These are phyloP conservation scores for Pleurotus tuoliensis DNA, from an alignment of 768 basidiomycete species.

Conservation along the genomic window DNA sequence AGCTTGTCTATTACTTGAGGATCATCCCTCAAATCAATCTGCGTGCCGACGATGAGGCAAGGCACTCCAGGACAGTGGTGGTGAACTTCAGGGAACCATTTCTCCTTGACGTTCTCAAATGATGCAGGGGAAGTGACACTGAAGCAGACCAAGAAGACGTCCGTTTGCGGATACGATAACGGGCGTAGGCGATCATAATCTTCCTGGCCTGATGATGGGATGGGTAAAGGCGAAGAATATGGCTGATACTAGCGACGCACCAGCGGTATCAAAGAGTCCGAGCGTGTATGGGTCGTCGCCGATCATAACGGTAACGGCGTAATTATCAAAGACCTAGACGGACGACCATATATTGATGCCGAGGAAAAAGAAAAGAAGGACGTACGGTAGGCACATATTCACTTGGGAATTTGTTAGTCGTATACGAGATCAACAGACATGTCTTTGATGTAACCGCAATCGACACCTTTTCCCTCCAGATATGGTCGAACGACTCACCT, in stretches of 20 bases:
- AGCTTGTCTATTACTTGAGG: constrained; percentile 92
- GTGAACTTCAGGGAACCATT: constrained; percentile 99
- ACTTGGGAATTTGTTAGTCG: constrained; percentile 96
- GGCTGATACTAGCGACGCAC: constrained; percentile 44
- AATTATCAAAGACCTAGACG: constrained; percentile 87
- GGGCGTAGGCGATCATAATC: constrained; percentile 99
- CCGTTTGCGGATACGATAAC: constrained; percentile 98
- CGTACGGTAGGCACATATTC: constrained; percentile 98
- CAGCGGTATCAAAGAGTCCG: constrained; percentile 98
- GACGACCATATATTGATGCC: constrained; percentile 12
- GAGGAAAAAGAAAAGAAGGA: constrained; percentile 24
- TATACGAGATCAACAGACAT: constrained; percentile 95
- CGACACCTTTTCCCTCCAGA: neutral
- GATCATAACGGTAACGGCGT: constrained; percentile 99
- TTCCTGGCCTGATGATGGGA: constrained; percentile 75
- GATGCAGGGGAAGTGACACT: constrained; percentile 97
- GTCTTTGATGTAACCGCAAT: constrained; percentile 48
- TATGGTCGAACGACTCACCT: constrained; percentile 52
- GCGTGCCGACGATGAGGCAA: constrained; percentile 98
- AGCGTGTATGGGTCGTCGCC: constrained; percentile 99
- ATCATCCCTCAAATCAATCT: constrained; percentile 96
- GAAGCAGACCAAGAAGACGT: constrained; percentile 99
- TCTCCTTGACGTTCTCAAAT: constrained; percentile 99
- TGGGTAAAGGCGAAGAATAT: neutral
- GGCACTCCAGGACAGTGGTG: constrained; percentile 99